These are phyloP conservation scores for Sclerospora graminicola DNA, from an alignment of 352 stramenopile species.

Conservation along the genomic window DNA sequence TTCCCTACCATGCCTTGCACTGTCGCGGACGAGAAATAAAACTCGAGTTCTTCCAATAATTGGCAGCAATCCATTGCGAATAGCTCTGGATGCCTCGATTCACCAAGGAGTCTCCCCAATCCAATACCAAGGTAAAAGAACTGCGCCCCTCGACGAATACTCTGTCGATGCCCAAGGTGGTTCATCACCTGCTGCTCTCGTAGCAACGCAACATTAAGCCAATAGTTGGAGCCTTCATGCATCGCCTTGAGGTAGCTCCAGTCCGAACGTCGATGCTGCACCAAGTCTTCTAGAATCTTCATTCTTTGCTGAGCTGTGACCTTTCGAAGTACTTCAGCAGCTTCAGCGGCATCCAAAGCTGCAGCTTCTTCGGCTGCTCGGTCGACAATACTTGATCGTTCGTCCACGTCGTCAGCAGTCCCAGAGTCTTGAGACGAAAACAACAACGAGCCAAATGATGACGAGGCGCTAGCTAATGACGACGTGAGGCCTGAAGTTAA, in stretches of 20 bases:
- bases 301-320: slow-evolving; percentile 58
- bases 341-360: slow-evolving; percentile 4
- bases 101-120: slow-evolving; percentile 47
- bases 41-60: slow-evolving; percentile 79
- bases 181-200: slow-evolving; percentile 55
- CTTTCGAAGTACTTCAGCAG: slow-evolving; percentile 26
- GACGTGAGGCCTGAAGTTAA: slow-evolving; percentile 19
- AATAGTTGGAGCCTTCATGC: slow-evolving; percentile 71
- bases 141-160: slow-evolving; percentile 46
- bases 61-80: slow-evolving; percentile 67
- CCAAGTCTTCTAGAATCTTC: slow-evolving; percentile 61
- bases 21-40: slow-evolving; percentile 65
- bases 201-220: slow-evolving; percentile 69
- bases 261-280: slow-evolving; percentile 59
- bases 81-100: slow-evolving; percentile 40
- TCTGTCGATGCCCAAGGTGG: slow-evolving; percentile 48
- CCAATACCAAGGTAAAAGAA: slow-evolving; percentile 77
- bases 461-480: slow-evolving; percentile 30
- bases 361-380: slow-evolving; percentile 9
- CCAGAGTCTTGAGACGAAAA: slow-evolving; percentile 29
- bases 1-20: slow-evolving; percentile 64
- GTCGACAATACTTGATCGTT: slow-evolving; percentile 2
- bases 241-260: slow-evolving; percentile 77
- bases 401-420: slow-evolving; percentile 3
- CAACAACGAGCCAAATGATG: slow-evolving; percentile 31